These are phyloP conservation scores for Erigeron philadelphicus DNA, from an alignment of 140 eudicot species.

Conservation along the genomic window DNA sequence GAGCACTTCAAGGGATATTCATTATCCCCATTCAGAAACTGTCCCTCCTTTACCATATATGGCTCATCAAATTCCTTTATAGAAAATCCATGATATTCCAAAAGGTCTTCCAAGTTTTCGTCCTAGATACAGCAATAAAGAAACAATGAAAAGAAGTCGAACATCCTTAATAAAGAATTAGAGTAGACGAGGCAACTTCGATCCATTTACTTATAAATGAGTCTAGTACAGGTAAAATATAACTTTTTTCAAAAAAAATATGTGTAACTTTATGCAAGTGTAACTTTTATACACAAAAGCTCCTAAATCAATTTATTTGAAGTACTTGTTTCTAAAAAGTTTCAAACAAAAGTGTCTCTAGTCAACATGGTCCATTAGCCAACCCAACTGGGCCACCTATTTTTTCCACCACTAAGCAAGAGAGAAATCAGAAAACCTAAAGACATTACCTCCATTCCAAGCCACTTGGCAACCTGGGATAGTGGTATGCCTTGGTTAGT, in stretches of 20 bases:
- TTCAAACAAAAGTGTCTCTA: neutral
- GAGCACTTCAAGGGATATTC: constrained; percentile 71
- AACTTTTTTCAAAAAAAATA: neutral
- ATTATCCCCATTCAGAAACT: constrained; percentile 53
- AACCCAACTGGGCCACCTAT: neutral
- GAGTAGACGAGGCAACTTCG: neutral
- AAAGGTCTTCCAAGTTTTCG: constrained; percentile 68
- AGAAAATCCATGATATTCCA: constrained; percentile 76
- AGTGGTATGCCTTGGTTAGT: constrained; percentile 88
- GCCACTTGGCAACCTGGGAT: constrained; percentile 71
- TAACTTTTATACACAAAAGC: neutral
- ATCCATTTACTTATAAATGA: neutral
- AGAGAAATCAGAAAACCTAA: neutral
- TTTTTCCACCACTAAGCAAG: neutral
- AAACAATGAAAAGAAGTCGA: constrained; percentile 12
- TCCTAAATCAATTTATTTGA: neutral
- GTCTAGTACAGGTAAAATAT: neutral
- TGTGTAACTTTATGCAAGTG: neutral
- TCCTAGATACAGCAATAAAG: constrained; percentile 39
- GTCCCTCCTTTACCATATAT: constrained; percentile 85
- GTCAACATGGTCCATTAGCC: neutral
- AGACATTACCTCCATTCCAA: constrained; percentile 84
- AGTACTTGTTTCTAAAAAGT: neutral
- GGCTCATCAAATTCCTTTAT: constrained; percentile 84
- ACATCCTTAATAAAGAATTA: neutral